Evolutionary conservation across 345 rosid species (phyloP), one percentile per base, ranked within the genome.

Genomic region (Kandelia obovata): DNA sequence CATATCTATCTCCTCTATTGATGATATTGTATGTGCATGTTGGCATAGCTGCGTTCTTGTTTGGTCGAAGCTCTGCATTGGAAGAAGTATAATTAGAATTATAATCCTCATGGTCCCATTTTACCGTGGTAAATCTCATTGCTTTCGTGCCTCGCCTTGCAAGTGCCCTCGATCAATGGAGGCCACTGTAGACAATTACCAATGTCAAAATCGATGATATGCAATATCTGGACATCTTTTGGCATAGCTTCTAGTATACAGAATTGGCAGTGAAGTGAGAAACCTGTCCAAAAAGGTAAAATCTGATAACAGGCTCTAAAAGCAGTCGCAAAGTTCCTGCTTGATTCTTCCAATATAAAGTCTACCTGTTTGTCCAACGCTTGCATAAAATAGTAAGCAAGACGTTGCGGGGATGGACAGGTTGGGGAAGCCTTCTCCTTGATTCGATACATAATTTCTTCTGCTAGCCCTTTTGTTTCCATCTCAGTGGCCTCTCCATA

Each of bases 201-300:
- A 28, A 78, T 71, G 62, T 81, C 81, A 34, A 85, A 83, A 23
- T 83, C 84, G 6, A 78, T 76, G 10, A 78, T 55, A 52, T 81
- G 83, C 5, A 81, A 31, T 21, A 1, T 21, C 4, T 46, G 31
- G 56, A 64, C 73, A 57, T 71, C 61, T n/a, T 65, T 61, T 20
- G 84, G 84, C 17, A 74, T 60, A 21, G 83, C 65, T 25, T 81
- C 80, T 28, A 81, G 67, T 19, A 81, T n/a, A 64, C 75, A 9
- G 84, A 81, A 66, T 83, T 79, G 53, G 87, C 80, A 20, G 81
- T 52, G 31, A 83, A 78, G 75, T 83, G 84, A 74, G 84, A 81
- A 65, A 81, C 78, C 66, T 73, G 80, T 8, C 85, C 76, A 28
- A 66, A 80, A 5, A 81, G 85, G 57, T 2, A 79, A 65, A 47